phyloP scores from a whole-genome alignment of 2,329 filamentous ascomycete genomes.

The Fusarium robinianum region DNA sequence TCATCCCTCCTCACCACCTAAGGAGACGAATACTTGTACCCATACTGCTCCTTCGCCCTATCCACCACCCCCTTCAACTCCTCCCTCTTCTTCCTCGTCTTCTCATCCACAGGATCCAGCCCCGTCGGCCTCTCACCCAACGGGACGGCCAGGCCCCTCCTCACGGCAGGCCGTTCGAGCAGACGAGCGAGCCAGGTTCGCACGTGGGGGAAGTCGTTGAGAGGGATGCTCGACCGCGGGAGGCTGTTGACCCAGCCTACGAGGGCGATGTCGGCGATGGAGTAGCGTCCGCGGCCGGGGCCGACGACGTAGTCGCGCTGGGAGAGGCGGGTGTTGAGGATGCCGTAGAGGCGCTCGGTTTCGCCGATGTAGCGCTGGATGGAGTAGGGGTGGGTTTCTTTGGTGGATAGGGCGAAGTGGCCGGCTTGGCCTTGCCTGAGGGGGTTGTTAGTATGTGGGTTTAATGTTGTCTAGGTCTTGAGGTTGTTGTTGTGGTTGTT shows the following conservation, averaged over 20 bases:
- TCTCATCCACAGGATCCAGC: conserved; percentile 27
- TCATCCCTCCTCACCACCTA: no score
- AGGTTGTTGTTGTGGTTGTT: no score
- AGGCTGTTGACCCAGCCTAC: conserved; percentile 68
- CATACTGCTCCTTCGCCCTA: conserved; percentile 51
- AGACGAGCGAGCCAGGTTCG: conserved; percentile 75
- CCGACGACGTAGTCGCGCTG: conserved; percentile 59
- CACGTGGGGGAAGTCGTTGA: conserved; percentile 69
- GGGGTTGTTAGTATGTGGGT: conserved; percentile 19
- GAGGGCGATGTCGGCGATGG: conserved; percentile 73
- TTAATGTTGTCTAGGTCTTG: no score
- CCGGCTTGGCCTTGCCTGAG: conserved; percentile 74
- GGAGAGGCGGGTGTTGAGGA: conserved; percentile 68
- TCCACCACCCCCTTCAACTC: conserved; percentile 42
- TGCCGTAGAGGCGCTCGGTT: conserved; percentile 72
- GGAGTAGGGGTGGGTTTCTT: conserved; percentile 71
- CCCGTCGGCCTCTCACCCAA: conserved; percentile 42
- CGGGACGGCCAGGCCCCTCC: conserved; percentile 74
- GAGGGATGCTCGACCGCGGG: conserved; percentile 47
- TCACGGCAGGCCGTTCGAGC: conserved; percentile 67
- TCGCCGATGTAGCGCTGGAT: conserved; percentile 78
- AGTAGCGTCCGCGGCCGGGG: conserved; percentile 57
- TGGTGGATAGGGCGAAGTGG: conserved; percentile 71
- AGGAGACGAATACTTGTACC: conserved; percentile 53
- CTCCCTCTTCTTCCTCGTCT: conserved; percentile 23